Conservation (phyloP, 1,284 basidiomycete genomes). For the Ceratobasidium sp. region DNA sequence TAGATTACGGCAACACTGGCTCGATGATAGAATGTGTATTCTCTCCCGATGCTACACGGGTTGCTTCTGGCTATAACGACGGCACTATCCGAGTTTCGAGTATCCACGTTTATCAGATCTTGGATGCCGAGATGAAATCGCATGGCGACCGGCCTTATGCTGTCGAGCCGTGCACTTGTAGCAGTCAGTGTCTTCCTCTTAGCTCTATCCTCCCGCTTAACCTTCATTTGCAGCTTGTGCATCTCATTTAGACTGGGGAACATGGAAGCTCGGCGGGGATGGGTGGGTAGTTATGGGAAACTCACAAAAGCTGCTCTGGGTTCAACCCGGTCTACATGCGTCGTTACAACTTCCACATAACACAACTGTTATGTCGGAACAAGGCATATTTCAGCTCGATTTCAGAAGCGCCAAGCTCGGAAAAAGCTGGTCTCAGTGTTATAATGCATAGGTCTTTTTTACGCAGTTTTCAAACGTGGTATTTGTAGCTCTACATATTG, state of each 20-base stretch:
- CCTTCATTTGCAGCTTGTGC: neutral
- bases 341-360: neutral
- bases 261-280: too few relatives aligned
- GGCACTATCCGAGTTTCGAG: neutral
- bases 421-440: neutral
- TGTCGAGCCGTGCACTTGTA: too few relatives aligned
- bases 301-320: neutral
- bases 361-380: neutral
- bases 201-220: too few relatives aligned
- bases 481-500: too few relatives aligned
- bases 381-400: neutral
- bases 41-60: too few relatives aligned
- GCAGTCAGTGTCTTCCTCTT: too few relatives aligned
- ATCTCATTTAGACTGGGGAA: neutral
- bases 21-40: too few relatives aligned
- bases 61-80: slow-evolving; percentile 3
- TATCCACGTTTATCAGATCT: neutral
- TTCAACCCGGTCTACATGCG: neutral
- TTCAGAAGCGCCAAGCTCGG: neutral
- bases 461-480: too few relatives aligned
- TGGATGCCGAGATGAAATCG: too few relatives aligned
- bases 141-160: too few relatives aligned
- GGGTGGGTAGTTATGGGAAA: too few relatives aligned
- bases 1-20: too few relatives aligned
- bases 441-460: neutral